phyloP scores from a whole-genome alignment of 2,329 filamentous ascomycete species.

The Aspergillus ruber region DNA sequence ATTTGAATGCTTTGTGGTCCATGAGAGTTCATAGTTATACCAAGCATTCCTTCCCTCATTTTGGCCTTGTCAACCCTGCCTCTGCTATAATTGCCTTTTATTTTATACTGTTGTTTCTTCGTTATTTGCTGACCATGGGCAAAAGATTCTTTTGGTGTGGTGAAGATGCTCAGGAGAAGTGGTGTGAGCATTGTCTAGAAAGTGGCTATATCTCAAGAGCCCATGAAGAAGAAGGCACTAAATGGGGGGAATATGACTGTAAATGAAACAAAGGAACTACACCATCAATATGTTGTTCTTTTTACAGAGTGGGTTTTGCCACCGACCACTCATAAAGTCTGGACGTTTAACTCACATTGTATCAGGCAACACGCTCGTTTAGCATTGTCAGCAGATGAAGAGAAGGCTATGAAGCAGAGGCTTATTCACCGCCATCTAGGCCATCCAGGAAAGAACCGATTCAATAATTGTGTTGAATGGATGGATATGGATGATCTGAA shows the following conservation, averaged over 20 bases:
- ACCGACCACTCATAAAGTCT: too few relatives aligned
- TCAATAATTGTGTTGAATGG: too few relatives aligned
- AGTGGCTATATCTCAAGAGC: slow-evolving; percentile 1
- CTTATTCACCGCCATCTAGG: too few relatives aligned
- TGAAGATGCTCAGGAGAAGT: not conserved
- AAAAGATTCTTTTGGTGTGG: not conserved
- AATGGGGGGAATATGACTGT: not conserved
- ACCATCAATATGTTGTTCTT: too few relatives aligned
- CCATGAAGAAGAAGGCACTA: not conserved
- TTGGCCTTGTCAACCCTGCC: not conserved
- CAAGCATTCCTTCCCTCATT: not conserved
- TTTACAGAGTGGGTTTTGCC: too few relatives aligned
- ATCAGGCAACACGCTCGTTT: too few relatives aligned
- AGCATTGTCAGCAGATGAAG: too few relatives aligned
- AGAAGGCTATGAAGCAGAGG: too few relatives aligned
- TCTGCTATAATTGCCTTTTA: not conserved
- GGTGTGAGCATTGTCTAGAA: not conserved
- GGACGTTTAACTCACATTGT: too few relatives aligned
- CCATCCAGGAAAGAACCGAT: too few relatives aligned
- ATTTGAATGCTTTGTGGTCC: not conserved
- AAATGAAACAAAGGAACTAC: too few relatives aligned
- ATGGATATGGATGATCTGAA: too few relatives aligned
- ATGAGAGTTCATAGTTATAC: not conserved
- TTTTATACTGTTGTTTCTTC: not conserved
- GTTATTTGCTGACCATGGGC: not conserved